These are phyloP conservation scores for Lactarius psammicola DNA, from an alignment of 768 basidiomycete genomes.

Conservation along the genomic window DNA sequence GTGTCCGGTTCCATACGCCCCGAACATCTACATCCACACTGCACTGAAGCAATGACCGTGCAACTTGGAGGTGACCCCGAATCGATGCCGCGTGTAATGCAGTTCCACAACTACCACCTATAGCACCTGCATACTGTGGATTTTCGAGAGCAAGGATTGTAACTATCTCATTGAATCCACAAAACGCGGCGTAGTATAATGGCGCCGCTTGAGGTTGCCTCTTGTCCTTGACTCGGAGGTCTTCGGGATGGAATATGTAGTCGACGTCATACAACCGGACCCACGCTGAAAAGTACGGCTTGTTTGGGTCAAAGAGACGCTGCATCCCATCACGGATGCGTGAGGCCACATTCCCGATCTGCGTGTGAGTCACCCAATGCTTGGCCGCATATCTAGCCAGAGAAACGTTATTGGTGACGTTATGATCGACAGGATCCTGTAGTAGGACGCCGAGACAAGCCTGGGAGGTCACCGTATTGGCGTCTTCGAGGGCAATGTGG, in stretches of 20 bases:
- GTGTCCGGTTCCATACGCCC: background rate
- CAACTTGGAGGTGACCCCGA: background rate
- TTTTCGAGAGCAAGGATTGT: background rate
- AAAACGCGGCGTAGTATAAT: background rate
- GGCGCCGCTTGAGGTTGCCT: background rate
- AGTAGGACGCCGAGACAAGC: background rate
- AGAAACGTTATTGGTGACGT: too few species aligned
- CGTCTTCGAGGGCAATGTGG: background rate
- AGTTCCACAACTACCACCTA: background rate
- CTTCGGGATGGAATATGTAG: fast-evolving
- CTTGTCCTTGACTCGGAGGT: background rate
- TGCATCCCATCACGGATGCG: too few species aligned
- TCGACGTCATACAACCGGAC: too few species aligned
- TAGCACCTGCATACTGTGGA: background rate
- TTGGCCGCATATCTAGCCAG: too few species aligned
- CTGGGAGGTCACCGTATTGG: background rate
- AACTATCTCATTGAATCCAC: background rate
- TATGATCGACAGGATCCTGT: too few species aligned
- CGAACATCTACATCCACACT: background rate
- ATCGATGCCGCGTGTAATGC: background rate
- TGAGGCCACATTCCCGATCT: too few species aligned
- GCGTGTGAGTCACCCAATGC: too few species aligned
- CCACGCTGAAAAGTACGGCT: too few species aligned
- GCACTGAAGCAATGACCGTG: background rate
- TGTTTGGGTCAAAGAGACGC: too few species aligned